phyloP scores from a whole-genome alignment of 495 filamentous ascomycete species.

The Lindgomyces ingoldianus region DNA sequence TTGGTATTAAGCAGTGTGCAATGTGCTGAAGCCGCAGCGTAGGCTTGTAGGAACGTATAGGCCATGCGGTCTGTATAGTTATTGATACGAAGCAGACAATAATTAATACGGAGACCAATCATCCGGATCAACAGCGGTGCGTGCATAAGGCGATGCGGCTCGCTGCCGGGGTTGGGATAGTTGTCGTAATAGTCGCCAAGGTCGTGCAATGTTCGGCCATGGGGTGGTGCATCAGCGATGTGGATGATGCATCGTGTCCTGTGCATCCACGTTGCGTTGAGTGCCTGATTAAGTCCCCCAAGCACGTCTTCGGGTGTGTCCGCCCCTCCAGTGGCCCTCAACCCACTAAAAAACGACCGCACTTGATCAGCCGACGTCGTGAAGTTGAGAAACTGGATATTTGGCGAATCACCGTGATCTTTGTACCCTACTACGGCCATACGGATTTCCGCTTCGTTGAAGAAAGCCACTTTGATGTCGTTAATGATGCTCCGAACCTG shows the following conservation, averaged over 20 bases:
- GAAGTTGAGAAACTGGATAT: slow-evolving; percentile 47
- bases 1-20: slow-evolving; percentile 27
- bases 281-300: slow-evolving; percentile 39
- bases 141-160: slow-evolving; percentile 44
- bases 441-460: slow-evolving; percentile 42
- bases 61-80: slow-evolving; percentile 42
- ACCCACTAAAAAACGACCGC: slow-evolving; percentile 29
- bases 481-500: slow-evolving; percentile 44
- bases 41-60: slow-evolving; percentile 37
- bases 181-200: slow-evolving; percentile 22
- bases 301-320: slow-evolving; percentile 46
- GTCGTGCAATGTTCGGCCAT: slow-evolving; percentile 40
- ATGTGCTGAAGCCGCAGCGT: slow-evolving; percentile 34
- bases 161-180: slow-evolving; percentile 39
- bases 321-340: slow-evolving; percentile 37
- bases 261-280: slow-evolving; percentile 41
- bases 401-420: slow-evolving; percentile 42
- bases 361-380: slow-evolving; percentile 36
- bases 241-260: slow-evolving; percentile 47
- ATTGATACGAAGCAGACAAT: slow-evolving; percentile 44
- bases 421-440: slow-evolving; percentile 47
- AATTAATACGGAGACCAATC: slow-evolving; percentile 44
- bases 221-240: slow-evolving; percentile 45
- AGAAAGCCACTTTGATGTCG: slow-evolving; percentile 43
- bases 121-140: slow-evolving; percentile 38